Percentiles rank a stretch among this genome's conserved stretches.
Conservation (phyloP, 1,284 basidiomycete species). For the Irpex lacteus region DNA sequence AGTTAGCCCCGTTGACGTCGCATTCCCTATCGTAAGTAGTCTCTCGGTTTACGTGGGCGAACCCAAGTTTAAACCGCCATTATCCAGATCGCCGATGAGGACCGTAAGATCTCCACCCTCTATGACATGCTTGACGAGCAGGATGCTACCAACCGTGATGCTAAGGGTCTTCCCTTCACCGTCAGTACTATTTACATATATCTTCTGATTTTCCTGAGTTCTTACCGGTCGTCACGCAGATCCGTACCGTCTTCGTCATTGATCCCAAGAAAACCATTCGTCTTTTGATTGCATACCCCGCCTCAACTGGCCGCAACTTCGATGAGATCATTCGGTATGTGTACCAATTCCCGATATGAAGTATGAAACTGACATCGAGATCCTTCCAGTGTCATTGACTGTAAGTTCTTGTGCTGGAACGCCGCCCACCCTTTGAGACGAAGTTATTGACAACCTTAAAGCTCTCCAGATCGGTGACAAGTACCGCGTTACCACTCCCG, state of each 20-base stretch:
- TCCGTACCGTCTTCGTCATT: slow-evolving; percentile 93
- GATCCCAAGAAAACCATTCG: slow-evolving; percentile 93
- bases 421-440: background rate
- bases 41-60: background rate
- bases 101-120: slow-evolving; percentile 81
- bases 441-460: slow-evolving; percentile 18
- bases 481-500: slow-evolving; percentile 81
- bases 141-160: slow-evolving; percentile 93
- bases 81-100: slow-evolving; percentile 83
- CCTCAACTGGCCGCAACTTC: slow-evolving; percentile 81
- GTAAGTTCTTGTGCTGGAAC: slow-evolving; percentile 29
- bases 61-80: slow-evolving; percentile 6
- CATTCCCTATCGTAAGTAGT: slow-evolving; percentile 85
- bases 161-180: slow-evolving; percentile 85
- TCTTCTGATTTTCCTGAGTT: background rate
- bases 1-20: slow-evolving; percentile 67
- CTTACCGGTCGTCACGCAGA: slow-evolving; percentile 51
- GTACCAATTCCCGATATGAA: background rate
- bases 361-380: slow-evolving; percentile 15
- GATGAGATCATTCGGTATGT: slow-evolving; percentile 83
- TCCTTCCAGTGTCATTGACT: slow-evolving; percentile 58
- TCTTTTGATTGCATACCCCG: slow-evolving; percentile 88
- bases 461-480: slow-evolving; percentile 94
- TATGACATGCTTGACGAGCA: slow-evolving; percentile 98
- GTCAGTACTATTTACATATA: slow-evolving; percentile 35